Percentiles rank a stretch among this genome's conserved stretches.
phyloP scores from a whole-genome alignment of 1,139 yeast species.

The Yamadazyma buinensis region DNA sequence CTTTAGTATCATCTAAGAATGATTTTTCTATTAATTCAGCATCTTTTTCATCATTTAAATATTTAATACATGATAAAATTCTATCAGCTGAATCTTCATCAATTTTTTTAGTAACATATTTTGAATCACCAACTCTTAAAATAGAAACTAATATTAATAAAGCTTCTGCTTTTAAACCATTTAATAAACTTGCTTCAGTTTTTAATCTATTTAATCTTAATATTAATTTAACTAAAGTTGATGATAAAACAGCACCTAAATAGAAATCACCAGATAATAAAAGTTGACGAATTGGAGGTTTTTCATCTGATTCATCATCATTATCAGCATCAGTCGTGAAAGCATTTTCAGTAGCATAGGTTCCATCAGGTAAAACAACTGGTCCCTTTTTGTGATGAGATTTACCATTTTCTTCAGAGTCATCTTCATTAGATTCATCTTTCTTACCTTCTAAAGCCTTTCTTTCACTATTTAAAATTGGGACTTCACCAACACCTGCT shows the following conservation, averaged over 20 bases:
- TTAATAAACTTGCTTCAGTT: slow-evolving; percentile 52
- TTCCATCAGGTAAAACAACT: slow-evolving; percentile 92
- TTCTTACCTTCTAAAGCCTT: slow-evolving; percentile 37
- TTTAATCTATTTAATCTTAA: slow-evolving; percentile 68
- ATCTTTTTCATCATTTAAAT: slow-evolving; percentile 64
- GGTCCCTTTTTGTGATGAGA: slow-evolving; percentile 52
- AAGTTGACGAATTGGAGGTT: slow-evolving; percentile 78
- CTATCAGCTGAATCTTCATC: slow-evolving; percentile 97
- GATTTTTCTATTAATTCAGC: slow-evolving; percentile 55
- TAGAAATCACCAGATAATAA: slow-evolving; percentile 88
- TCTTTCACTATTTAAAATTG: slow-evolving; percentile 75
- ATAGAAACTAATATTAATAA: slow-evolving; percentile 88
- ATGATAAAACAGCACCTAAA: slow-evolving; percentile 82
- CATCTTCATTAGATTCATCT: slow-evolving; percentile 27
- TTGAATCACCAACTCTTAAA: slow-evolving; percentile 84
- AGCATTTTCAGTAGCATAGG: slow-evolving; percentile 96
- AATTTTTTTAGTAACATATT: slow-evolving; percentile 68
- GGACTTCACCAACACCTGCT: slow-evolving; percentile 83
- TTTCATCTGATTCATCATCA: slow-evolving; percentile 28
- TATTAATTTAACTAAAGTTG: slow-evolving; percentile 85
- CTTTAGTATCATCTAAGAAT: slow-evolving; percentile 83
- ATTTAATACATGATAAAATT: slow-evolving; percentile 76
- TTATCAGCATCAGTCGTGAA: slow-evolving; percentile 45
- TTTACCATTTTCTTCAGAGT: slow-evolving; percentile 24
- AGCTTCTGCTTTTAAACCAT: slow-evolving; percentile 94